Percentiles rank a stretch among this genome's conserved stretches.
phyloP scores from a whole-genome alignment of 768 basidiomycete genomes.

The Neoboletus brunneissimus region DNA sequence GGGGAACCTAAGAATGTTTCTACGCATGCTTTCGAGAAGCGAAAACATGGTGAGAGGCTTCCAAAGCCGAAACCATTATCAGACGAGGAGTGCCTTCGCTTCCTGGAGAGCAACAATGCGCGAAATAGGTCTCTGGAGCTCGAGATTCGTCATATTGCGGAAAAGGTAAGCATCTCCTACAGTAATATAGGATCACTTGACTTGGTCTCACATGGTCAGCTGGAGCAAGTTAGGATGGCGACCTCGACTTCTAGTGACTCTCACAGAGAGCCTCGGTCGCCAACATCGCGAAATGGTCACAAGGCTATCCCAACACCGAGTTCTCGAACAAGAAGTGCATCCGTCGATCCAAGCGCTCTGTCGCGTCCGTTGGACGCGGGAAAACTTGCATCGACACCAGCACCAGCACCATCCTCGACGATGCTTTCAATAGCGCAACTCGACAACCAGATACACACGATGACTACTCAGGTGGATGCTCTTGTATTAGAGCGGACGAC shows the following conservation, averaged over 20 bases:
- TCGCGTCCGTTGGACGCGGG: slow-evolving; percentile 1
- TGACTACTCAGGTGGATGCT: slow-evolving; percentile 36
- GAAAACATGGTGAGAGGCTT: slow-evolving; percentile 3
- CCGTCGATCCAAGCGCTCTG: slow-evolving; percentile 16
- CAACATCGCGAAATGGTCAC: not conserved
- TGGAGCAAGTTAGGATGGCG: slow-evolving; percentile 20
- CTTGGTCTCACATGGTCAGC: slow-evolving; percentile 8
- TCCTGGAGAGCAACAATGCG: slow-evolving; percentile 37
- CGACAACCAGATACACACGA: slow-evolving; percentile 35
- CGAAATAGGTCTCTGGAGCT: slow-evolving; percentile 44
- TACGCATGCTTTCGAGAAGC: not conserved
- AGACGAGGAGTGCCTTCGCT: slow-evolving; percentile 40
- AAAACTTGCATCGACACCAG: not conserved
- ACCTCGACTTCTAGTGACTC: slow-evolving; percentile 1
- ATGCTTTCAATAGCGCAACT: slow-evolving; percentile 29
- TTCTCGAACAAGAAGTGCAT: slow-evolving; percentile 22
- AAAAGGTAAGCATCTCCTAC: slow-evolving; percentile 30
- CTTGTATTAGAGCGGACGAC: slow-evolving; percentile 38
- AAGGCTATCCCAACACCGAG: not conserved
- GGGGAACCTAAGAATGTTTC: not conserved
- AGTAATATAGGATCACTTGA: not conserved
- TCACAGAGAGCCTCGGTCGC: not conserved
- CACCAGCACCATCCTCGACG: slow-evolving; percentile 4
- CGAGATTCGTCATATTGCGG: slow-evolving; percentile 41
- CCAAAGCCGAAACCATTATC: slow-evolving; percentile 22